Evolutionary conservation across 2,329 filamentous ascomycete genomes (phyloP).

Genomic region (Chaetomiaceae sp.): DNA sequence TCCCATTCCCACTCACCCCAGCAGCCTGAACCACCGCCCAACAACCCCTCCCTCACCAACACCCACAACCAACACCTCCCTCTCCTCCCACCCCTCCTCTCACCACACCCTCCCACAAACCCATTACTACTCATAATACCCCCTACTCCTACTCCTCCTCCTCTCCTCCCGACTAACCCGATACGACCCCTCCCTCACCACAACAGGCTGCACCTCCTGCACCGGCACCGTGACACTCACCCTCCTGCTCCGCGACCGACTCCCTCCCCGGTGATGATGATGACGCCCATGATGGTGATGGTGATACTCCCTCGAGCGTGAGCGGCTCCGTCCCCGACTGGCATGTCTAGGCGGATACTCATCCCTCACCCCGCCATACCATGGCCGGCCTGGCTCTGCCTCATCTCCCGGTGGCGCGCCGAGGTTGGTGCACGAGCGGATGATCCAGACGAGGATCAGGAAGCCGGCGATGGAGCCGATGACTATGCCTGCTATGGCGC

Average conservation of each 20-base stretch:
- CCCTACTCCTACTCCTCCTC: conserved; percentile 1
- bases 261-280: neutral
- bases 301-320: neutral
- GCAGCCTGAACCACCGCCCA: no score
- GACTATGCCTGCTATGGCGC: conserved; percentile 49
- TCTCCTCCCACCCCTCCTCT: no score
- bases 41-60: no score
- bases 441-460: conserved; percentile 44
- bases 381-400: conserved; percentile 23
- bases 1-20: no score
- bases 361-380: conserved; percentile 31
- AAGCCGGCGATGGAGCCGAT: conserved; percentile 45
- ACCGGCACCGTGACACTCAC: conserved; percentile 14
- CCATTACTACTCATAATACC: neutral
- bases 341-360: conserved; percentile 16
- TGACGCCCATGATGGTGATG: conserved; percentile 3
- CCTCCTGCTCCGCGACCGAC: conserved; percentile 6
- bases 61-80: no score
- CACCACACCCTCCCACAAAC: no score
- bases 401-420: conserved; percentile 34
- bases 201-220: conserved; percentile 6
- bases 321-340: no score
- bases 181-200: neutral
- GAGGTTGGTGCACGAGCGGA: conserved; percentile 42
- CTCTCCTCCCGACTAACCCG: neutral